Base-by-base conservation (phyloP, 2,329 filamentous ascomycete genomes). In the Penicillium occitanis region DNA sequence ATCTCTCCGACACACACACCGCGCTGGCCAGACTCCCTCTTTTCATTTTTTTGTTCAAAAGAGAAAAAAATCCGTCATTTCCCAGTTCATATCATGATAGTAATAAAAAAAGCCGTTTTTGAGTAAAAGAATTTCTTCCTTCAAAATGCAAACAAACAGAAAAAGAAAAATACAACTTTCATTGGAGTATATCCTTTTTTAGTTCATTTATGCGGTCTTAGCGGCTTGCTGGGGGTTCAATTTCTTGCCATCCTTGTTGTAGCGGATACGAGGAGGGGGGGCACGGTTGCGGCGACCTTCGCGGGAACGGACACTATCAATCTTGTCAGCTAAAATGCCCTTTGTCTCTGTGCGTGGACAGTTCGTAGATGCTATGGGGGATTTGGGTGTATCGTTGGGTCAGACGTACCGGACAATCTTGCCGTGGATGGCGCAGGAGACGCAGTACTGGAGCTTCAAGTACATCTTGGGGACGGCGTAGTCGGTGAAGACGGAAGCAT, bases 171-270 rank as follows among this genome's bases (percentile, higher is more conserved):
- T n/a, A 46, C 42, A 46, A 71, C 70, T 75, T 75, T 75, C 76
- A 72, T 46, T 60, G 14, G 17, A 42, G 40, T 58, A 46, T 60
- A 60, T 73, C 46, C 46, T 11, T 37, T 37, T 59, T 46, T 46
- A 33, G 35, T 73, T 73, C 74, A 73, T 72, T 71, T 78, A 79
- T 71, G 74, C 70, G 73, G 85, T 85, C 86, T 91, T 92, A 78
- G 87, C 86, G 74, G 86, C 85, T 84, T 92, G 89, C 80, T 90
- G 91, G 74, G 94, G 93, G 82, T 90, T 90, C 82, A 99, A 90
- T 91, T 99, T 99, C 93, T 99, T 99, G 88, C 93, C 94, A 81
- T 99, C 95, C 91, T 98, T 97, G 91, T 99, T 99, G 92, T 96
- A 99, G 79, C 95, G 88, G 79, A 99, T 93, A 81, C 95, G 90